Base-by-base conservation (phyloP, 2,329 filamentous ascomycete species). In the Penicillium sp. region DNA sequence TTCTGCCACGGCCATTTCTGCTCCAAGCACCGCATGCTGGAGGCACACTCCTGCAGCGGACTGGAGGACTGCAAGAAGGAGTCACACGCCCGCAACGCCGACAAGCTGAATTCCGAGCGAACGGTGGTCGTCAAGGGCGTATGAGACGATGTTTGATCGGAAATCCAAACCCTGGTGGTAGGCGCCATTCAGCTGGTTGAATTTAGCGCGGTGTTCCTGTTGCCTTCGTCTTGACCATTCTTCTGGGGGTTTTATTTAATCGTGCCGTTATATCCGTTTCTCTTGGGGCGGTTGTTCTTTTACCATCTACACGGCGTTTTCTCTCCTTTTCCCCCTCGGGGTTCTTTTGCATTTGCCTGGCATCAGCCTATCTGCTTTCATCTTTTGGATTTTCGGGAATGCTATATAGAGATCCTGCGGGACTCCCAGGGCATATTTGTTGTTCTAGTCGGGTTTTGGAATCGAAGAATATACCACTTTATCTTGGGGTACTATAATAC, bases 1-100 rank as follows among this genome's bases (percentile, higher is more conserved):
- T 97, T 97, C 77, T 98, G 93, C 76, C 78, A 85, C 46, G 89
- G 90, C 37, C 87, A 94, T 68, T 97, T 88, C 77, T 98, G 93
- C 73, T 88, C 88, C 61, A 95, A 89, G 75, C 93, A 98, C 73
- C 81, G 93, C 46, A 80, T 97, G 73, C 73, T 97, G 55, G 93
- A 98, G 72, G 87, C 91, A 60, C 93, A 98, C 74, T 88, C 88
- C 74, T 98, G 93, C 75, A 82, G 81, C 55, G 89, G 89, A 32
- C 77, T 98, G 47, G 93, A 97, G 76, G 87, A 95, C 73, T 96
- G 91, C 79, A 95, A 96, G 79, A 93, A 95, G 77, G 89, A 95
- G 70, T 91, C 88, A 39, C 89, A 95, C 72, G 89, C 94, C 69
- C 84, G 89, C 57, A 98, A 98, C 69, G 87, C 89, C 49, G 86